Evolutionary conservation across 2,329 filamentous ascomycete genomes (phyloP).

Genomic region (Cytospora paraplurivora): DNA sequence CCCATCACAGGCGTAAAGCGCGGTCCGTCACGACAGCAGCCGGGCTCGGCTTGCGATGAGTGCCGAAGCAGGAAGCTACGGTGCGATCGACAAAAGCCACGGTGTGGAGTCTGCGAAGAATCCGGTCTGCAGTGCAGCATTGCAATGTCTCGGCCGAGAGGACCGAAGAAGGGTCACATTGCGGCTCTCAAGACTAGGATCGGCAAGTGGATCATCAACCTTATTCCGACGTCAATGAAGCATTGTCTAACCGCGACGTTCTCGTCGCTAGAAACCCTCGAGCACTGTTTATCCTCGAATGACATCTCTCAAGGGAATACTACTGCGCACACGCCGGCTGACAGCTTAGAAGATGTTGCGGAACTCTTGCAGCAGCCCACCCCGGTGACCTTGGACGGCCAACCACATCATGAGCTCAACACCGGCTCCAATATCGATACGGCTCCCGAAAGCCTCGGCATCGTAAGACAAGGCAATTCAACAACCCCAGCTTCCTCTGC

Average conservation of each 20-base stretch:
- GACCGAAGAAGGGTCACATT: conserved; percentile 14
- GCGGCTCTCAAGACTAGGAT: conserved; percentile 10
- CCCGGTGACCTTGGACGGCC: not conserved
- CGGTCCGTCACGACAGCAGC: conserved; percentile 9
- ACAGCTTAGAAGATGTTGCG: not conserved
- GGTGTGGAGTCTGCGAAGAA: conserved; percentile 11
- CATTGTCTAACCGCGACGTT: not conserved
- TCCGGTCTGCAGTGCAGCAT: conserved; percentile 5
- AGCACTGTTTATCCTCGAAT: not conserved
- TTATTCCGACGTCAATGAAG: not conserved
- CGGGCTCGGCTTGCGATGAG: conserved; percentile 14
- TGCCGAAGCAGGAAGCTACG: conserved; percentile 21
- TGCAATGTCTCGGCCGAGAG: conserved; percentile 7
- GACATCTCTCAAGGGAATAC: not conserved
- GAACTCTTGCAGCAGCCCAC: not conserved
- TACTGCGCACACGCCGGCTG: not conserved
- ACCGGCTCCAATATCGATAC: not conserved
- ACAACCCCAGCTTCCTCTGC: not conserved
- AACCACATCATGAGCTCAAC: not conserved
- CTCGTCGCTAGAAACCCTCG: not conserved
- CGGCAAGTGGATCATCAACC: conserved; percentile 1
- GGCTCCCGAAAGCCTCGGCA: not conserved
- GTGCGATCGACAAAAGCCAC: conserved; percentile 17
- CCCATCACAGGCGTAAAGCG: not conserved
- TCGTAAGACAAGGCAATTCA: not conserved